phyloP scores from a whole-genome alignment of 768 basidiomycete genomes.

The Leccinum subtestaceum region DNA sequence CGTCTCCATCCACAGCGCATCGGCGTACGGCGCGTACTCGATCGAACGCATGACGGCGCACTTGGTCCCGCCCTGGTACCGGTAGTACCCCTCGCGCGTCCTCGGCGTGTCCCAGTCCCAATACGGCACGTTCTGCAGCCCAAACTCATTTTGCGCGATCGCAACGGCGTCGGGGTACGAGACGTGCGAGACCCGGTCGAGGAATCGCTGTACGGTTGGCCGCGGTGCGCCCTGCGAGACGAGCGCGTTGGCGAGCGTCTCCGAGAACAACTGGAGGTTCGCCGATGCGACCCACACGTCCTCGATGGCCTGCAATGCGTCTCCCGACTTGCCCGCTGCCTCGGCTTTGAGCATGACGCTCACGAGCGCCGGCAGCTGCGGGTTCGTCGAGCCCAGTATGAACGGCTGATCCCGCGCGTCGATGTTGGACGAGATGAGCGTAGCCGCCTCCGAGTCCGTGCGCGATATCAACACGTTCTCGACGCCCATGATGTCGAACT shows the following conservation, averaged over 20 bases:
- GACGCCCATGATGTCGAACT: slow-evolving; percentile 98
- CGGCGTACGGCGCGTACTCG: slow-evolving; percentile 92
- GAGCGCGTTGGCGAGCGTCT: slow-evolving; percentile 65
- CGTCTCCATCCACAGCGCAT: slow-evolving; percentile 95
- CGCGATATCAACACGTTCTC: slow-evolving; percentile 91
- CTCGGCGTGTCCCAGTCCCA: slow-evolving; percentile 96
- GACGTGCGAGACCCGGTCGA: slow-evolving; percentile 56
- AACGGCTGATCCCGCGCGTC: slow-evolving; percentile 97
- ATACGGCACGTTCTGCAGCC: slow-evolving; percentile 69
- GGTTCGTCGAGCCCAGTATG: slow-evolving; percentile 89
- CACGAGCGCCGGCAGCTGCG: slow-evolving; percentile 66
- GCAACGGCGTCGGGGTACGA: slow-evolving; percentile 68
- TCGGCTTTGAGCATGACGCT: slow-evolving; percentile 84
- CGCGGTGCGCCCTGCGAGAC: slow-evolving; percentile 53
- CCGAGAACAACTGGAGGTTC: slow-evolving; percentile 75
- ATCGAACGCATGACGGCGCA: slow-evolving; percentile 90
- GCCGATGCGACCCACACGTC: slow-evolving; percentile 84
- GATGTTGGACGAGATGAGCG: slow-evolving; percentile 93
- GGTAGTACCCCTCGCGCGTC: slow-evolving; percentile 94
- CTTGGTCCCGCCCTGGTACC: slow-evolving; percentile 95
- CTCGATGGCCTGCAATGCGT: slow-evolving; percentile 82
- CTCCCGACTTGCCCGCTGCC: slow-evolving; percentile 71
- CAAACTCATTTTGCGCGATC: slow-evolving; percentile 79
- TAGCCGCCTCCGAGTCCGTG: slow-evolving; percentile 97
- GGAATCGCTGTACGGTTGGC: slow-evolving; percentile 57